Evolutionary conservation across 306 rosid genomes (phyloP), one percentile per base, ranked within the genome.

Genomic region (Casuarina cunninghamiana): DNA sequence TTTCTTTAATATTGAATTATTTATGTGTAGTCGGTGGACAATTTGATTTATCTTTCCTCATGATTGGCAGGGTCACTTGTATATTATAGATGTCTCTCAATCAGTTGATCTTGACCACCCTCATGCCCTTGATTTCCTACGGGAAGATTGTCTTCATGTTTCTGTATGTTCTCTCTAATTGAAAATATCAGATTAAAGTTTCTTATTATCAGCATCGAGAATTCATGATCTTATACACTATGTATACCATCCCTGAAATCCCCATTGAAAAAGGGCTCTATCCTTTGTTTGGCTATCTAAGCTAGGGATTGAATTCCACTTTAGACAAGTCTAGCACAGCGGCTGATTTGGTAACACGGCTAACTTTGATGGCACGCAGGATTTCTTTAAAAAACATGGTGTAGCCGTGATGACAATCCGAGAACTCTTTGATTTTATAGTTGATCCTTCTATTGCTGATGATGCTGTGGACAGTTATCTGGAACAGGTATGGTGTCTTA

Each of bases 61-160:
- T 53, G 55, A 75, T 80, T 79, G 32, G n/a, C 81, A 92, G 98
- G 97, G 98, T 76, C 96, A 90, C 84, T 84, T 90, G 81, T 87
- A 92, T 84, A 85, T 94, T 58, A 94, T 94, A 11, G 97, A 94
- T 77, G 98, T 92, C 83, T 94, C 98, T 83, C 98, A 92, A 92
- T 63, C 97, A 10, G 98, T 94, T 82, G 96, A 94, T 75, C 94
- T 88, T 54, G 97, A 94, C 71, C 93, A 94, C 82, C 97, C 98
- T 57, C 93, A 79, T 68, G 92, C 98, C 78, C 90, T 92, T 55
- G 94, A 87, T 79, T 92, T 94, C 79, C 89, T 92, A 54, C 93
- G 94, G 55, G 89, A 89, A 81, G 98, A 94, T 79, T 90, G 92
- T 69, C 81, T 87, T 55, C 97, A 92, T 75, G 73, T 94, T 71